Conservation (phyloP, 2,329 filamentous ascomycete genomes). For the Alternaria consortialis region DNA sequence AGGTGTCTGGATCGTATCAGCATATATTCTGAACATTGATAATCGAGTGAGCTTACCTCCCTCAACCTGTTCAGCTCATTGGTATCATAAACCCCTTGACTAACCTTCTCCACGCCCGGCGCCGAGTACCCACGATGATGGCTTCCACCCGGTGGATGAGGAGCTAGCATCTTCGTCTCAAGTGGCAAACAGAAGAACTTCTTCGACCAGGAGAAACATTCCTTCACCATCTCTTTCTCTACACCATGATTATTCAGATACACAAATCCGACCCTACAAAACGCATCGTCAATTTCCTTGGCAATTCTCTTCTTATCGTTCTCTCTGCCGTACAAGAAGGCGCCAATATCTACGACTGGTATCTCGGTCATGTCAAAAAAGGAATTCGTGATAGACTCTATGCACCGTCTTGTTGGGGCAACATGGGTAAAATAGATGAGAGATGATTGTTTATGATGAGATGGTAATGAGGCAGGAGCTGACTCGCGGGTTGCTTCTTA, state of each 20-base stretch:
- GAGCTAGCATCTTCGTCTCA: conserved; percentile 49
- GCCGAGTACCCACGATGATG: conserved; percentile 54
- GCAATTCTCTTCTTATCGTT: conserved; percentile 35
- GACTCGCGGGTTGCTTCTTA: background rate
- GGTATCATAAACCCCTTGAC: conserved; percentile 37
- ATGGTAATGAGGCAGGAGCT: background rate
- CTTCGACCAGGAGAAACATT: conserved; percentile 43
- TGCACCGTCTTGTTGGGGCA: background rate
- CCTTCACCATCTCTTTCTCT: conserved; percentile 35
- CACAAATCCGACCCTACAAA: conserved; percentile 53
- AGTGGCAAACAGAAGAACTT: conserved; percentile 51
- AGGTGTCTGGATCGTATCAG: conserved; percentile 21
- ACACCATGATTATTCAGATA: conserved; percentile 54
- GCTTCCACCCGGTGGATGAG: conserved; percentile 50
- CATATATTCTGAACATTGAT: background rate
- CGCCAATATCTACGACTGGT: conserved; percentile 43
- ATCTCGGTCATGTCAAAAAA: conserved; percentile 16
- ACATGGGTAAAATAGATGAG: background rate
- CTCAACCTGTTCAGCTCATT: conserved; percentile 30
- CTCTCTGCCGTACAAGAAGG: conserved; percentile 27
- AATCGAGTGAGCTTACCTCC: background rate
- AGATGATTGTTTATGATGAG: background rate
- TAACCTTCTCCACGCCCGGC: conserved; percentile 50
- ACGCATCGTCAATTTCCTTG: conserved; percentile 50
- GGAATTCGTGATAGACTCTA: no score